Conservation (phyloP, 306 rosid species). For the Rosa chinensis region DNA sequence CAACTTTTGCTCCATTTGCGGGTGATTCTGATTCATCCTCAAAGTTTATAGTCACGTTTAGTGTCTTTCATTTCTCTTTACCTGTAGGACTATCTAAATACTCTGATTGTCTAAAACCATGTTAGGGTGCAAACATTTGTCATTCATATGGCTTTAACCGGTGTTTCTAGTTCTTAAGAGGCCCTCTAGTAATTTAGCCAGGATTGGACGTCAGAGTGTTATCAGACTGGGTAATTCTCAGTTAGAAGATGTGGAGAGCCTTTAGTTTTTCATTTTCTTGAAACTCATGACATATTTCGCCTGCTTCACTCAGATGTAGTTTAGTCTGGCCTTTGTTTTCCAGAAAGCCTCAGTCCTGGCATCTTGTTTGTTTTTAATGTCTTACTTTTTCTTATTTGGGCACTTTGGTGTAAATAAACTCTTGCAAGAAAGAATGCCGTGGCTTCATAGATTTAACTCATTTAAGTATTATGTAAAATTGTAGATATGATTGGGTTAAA, state of each 20-base stretch:
- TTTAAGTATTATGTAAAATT: background rate
- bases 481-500: background rate
- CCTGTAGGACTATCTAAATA: background rate
- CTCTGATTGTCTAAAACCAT: background rate
- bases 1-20: too few species aligned
- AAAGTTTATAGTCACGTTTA: background rate
- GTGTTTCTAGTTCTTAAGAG: background rate
- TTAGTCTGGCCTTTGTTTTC: background rate
- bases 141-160: background rate
- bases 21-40: background rate
- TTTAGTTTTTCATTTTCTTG: background rate
- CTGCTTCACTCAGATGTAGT: background rate
- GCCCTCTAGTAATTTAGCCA: background rate
- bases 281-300: background rate
- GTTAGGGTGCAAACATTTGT: background rate
- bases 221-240: background rate
- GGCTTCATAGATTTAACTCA: slow-evolving; percentile 29
- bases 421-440: slow-evolving; percentile 6
- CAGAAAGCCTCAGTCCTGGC: background rate
- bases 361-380: background rate
- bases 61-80: background rate
- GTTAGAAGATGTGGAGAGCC: background rate
- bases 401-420: background rate
- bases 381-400: background rate
- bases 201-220: background rate